A percentile compares a stretch with the other conserved stretches of the same genome.
These are phyloP conservation scores for Cokeromyces recurvatus DNA, from an alignment of 371 early-diverging fungal species.

Conservation along the genomic window DNA sequence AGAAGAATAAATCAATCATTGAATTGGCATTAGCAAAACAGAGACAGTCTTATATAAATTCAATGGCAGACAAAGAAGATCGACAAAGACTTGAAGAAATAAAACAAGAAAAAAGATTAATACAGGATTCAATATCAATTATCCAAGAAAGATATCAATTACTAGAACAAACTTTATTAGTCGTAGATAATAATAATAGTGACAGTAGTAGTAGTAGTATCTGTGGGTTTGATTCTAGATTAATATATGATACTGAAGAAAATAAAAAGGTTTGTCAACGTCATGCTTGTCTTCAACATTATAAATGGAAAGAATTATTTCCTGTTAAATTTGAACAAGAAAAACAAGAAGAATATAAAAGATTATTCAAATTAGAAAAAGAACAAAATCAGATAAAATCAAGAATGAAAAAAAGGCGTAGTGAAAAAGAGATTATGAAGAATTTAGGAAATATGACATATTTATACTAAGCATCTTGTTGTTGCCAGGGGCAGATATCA, in stretches of 20 bases:
- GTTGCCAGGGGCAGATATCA: too few species aligned
- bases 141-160: neutral
- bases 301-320: constrained; percentile 31
- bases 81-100: constrained; percentile 10
- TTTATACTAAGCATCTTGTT: too few species aligned
- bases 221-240: constrained; percentile 47
- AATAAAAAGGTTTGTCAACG: constrained; percentile 4
- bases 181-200: too few species aligned
- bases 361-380: constrained; percentile 2
- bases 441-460: too few species aligned
- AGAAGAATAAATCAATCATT: too few species aligned
- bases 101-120: constrained; percentile 7
- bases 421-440: constrained; percentile 1
- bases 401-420: constrained; percentile 17
- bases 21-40: constrained; percentile 7
- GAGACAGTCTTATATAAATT: constrained; percentile 11
- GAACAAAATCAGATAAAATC: constrained; percentile 12
- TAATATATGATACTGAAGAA: constrained; percentile 21
- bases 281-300: constrained; percentile 27
- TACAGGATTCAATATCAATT: neutral
- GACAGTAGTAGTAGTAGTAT: constrained; percentile 15
- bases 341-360: constrained; percentile 8
- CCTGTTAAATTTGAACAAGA: constrained; percentile 9
- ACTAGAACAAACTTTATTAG: constrained; percentile 17
- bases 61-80: constrained; percentile 28